Percentiles rank a stretch among this genome's conserved stretches.
Evolutionary conservation across 306 rosid species (phyloP).

Genomic region (Trichosanthes cucumerina): DNA sequence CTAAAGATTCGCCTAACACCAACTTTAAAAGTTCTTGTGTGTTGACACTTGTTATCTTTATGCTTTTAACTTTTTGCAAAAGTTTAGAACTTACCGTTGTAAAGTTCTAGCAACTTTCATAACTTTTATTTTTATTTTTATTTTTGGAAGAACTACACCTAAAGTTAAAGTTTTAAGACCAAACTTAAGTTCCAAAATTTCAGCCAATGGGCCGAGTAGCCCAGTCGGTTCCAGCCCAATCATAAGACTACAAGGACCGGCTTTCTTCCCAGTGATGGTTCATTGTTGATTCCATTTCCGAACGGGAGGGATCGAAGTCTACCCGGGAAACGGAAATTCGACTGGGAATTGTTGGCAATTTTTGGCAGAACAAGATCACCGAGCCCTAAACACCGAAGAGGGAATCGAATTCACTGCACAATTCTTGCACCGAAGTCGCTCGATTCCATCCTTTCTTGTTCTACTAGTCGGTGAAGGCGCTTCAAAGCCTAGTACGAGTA

Average conservation of each 20-base stretch:
- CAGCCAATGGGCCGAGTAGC: neutral
- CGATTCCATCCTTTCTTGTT: neutral
- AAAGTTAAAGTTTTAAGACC: too few relatives aligned
- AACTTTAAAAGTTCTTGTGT: too few relatives aligned
- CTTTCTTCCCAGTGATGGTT: neutral
- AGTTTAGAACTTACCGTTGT: too few relatives aligned
- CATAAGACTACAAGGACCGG: neutral
- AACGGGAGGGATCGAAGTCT: neutral
- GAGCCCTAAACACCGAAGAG: slow-evolving; percentile 1
- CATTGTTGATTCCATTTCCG: neutral
- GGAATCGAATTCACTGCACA: neutral
- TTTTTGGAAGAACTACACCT: too few relatives aligned
- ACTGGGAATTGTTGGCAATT: neutral
- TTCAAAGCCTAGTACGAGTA: neutral
- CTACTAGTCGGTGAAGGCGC: neutral
- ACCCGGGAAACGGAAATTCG: slow-evolving; percentile 9
- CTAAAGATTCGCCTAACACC: too few relatives aligned
- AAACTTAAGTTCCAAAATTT: too few relatives aligned
- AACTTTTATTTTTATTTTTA: too few relatives aligned
- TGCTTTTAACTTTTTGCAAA: too few relatives aligned
- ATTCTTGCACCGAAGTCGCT: neutral
- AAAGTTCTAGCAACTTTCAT: too few relatives aligned
- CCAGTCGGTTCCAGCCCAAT: neutral
- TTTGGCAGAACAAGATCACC: neutral
- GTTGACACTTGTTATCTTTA: too few relatives aligned